phyloP scores from a whole-genome alignment of 371 early-diverging fungal genomes.

The Mucor indicus region DNA sequence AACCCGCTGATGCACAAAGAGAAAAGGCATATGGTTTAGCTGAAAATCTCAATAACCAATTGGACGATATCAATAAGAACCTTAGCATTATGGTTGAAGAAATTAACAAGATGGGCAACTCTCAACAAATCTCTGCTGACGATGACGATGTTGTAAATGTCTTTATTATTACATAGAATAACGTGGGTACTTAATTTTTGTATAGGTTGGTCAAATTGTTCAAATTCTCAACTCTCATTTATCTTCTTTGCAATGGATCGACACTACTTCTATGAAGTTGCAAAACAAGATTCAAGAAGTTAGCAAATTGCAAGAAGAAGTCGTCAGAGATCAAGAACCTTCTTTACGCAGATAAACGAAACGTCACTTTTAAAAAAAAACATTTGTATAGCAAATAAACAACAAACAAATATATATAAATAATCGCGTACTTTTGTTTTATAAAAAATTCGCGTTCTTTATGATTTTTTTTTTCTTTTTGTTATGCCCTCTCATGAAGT shows the following conservation, averaged over 20 bases:
- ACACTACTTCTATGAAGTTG: constrained; percentile 46
- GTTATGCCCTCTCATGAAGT: constrained; percentile 23
- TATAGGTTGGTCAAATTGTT: constrained; percentile 75
- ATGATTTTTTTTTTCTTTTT: constrained; percentile 6
- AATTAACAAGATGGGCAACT: constrained; percentile 67
- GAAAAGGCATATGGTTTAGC: constrained; percentile 84
- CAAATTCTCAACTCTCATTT: constrained; percentile 88
- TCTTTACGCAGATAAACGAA: constrained; percentile 11
- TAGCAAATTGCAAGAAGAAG: constrained; percentile 43
- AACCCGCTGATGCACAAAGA: constrained; percentile 81
- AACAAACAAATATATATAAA: neutral
- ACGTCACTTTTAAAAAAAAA: no score
- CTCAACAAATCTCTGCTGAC: constrained; percentile 35
- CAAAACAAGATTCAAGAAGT: constrained; percentile 55
- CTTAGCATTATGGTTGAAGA: constrained; percentile 83
- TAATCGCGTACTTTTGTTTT: neutral
- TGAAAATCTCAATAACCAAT: constrained; percentile 77
- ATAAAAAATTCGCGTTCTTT: neutral
- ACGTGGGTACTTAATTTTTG: no score
- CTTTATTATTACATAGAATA: constrained; percentile 1
- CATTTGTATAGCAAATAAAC: no score
- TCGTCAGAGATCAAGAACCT: constrained; percentile 19
- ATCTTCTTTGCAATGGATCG: constrained; percentile 90
- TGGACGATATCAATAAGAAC: constrained; percentile 82
- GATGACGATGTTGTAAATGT: constrained; percentile 39